These are phyloP conservation scores for Salix suchowensis DNA, from an alignment of 345 rosid species.

Conservation along the genomic window DNA sequence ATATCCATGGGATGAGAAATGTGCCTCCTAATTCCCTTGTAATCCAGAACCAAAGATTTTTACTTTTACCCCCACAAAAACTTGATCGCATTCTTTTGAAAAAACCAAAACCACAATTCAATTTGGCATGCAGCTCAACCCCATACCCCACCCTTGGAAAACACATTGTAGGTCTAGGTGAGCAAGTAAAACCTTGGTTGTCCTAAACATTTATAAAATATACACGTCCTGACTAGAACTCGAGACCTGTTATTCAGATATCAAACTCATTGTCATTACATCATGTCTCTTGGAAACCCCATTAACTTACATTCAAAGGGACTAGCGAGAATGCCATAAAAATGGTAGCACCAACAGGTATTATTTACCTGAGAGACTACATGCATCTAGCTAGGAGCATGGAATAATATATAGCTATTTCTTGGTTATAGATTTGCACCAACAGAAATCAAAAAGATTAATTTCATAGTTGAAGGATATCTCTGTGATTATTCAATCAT, in stretches of 20 bases:
- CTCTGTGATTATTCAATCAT: neutral
- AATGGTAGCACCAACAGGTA: too few species aligned
- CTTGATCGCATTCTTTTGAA: too few species aligned
- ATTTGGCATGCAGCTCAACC: neutral
- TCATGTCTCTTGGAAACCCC: neutral
- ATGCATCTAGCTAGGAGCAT: neutral
- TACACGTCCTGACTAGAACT: too few species aligned
- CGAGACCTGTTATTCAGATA: too few species aligned
- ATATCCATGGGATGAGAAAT: neutral
- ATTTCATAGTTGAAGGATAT: neutral
- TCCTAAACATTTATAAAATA: too few species aligned
- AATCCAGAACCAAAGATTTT: neutral
- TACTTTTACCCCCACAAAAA: too few species aligned
- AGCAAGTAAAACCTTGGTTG: too few species aligned
- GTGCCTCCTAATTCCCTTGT: neutral
- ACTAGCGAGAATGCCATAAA: too few species aligned
- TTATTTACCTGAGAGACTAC: neutral
- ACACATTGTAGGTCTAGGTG: accelerated
- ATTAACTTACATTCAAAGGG: neutral
- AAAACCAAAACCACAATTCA: neutral
- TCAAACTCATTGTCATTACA: too few species aligned
- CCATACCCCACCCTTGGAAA: neutral
- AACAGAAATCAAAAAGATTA: neutral
- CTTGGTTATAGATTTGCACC: neutral
- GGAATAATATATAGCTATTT: neutral